These are phyloP conservation scores for Penicillium rolfsii DNA, from an alignment of 2,329 filamentous ascomycete species.

Conservation along the genomic window DNA sequence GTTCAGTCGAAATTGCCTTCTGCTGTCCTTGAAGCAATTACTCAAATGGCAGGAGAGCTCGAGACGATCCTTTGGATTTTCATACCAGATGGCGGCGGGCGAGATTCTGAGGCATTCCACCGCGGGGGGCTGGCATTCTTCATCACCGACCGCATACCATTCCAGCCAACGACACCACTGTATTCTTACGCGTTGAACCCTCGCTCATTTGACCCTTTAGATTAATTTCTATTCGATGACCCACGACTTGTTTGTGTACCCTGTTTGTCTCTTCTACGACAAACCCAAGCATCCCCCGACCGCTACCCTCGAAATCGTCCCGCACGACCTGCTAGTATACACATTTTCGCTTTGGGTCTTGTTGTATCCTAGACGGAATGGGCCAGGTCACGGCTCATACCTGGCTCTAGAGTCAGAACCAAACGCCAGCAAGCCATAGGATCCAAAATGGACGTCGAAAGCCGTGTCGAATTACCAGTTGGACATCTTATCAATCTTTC, in stretches of 20 bases:
- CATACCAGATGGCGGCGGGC: constrained; percentile 29
- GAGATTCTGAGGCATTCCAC: constrained; percentile 24
- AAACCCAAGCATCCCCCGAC: constrained; percentile 4
- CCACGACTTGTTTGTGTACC: constrained; percentile 9
- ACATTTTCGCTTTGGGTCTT: background rate
- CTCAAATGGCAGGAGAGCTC: background rate
- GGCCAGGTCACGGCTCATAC: constrained; percentile 16
- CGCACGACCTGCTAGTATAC: constrained; percentile 1
- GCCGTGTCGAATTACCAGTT: constrained; percentile 32
- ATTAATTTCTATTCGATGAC: constrained; percentile 12
- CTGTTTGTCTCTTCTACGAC: constrained; percentile 9
- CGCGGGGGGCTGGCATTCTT: constrained; percentile 30
- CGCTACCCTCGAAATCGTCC: constrained; percentile 8
- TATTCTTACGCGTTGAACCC: constrained; percentile 29
- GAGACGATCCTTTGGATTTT: background rate
- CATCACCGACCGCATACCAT: constrained; percentile 22
- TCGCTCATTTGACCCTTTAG: constrained; percentile 1
- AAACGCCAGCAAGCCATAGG: constrained; percentile 5
- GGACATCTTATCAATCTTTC: constrained; percentile 38
- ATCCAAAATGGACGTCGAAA: constrained; percentile 32
- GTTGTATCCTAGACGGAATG: constrained; percentile 22
- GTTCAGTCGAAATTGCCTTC: background rate
- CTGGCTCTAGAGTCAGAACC: constrained; percentile 25
- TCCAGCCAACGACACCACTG: constrained; percentile 21
- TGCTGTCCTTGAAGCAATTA: background rate